Base-by-base conservation (phyloP, 352 stramenopile species). In the Phytophthora europaea region DNA sequence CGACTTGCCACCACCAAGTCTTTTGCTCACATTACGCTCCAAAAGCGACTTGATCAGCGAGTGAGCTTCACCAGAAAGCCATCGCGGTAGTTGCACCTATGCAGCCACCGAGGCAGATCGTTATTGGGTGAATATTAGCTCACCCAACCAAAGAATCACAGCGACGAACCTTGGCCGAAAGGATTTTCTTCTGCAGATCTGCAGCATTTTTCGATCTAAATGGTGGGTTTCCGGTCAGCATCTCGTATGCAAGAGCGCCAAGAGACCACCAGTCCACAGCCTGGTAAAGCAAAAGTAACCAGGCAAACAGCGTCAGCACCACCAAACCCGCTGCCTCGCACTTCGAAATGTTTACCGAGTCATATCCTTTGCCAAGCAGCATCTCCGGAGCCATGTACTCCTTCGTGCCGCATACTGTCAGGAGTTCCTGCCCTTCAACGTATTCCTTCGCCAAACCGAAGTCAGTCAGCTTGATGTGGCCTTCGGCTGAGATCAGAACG, bases 11-110 rank as follows among this genome's bases (percentile, higher is more conserved):
- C 89, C 88, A 34, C 97, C 98, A 34, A 99, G 85, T 36, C 98
- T 83, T 75, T 99, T 98, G 66, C 90, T 92, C 6, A 98, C 94
- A 78, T 99, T 98, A 45, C 97, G 91, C 81, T 99, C 97, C 18
- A 99, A 84, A 6, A 99, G 79, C 15, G 92, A 92, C 70, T 98
- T 98, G 52, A 99, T 85, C 22, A 99, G 75, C 56, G 97, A 99
- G 76, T 98, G 97, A 20, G 95, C 93, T 34, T 96, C 85, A 6
- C 85, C 82, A 0, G 91, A 95, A 4, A 97, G 84, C 85, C 87
- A 98, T 65, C 76, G 80, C 43, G 91, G 92, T 36, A 97, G 73
- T 62, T 92, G 75, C 20, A 94, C 77, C 88, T 94, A 60, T 33
- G 8, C 36, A 31, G 31, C 12, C 40, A 56, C 13, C 45, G 6